Percentiles rank a stretch among this genome's conserved stretches.
Conservation (phyloP, 2,329 filamentous ascomycete species). For the Fusarium ambrosium region DNA sequence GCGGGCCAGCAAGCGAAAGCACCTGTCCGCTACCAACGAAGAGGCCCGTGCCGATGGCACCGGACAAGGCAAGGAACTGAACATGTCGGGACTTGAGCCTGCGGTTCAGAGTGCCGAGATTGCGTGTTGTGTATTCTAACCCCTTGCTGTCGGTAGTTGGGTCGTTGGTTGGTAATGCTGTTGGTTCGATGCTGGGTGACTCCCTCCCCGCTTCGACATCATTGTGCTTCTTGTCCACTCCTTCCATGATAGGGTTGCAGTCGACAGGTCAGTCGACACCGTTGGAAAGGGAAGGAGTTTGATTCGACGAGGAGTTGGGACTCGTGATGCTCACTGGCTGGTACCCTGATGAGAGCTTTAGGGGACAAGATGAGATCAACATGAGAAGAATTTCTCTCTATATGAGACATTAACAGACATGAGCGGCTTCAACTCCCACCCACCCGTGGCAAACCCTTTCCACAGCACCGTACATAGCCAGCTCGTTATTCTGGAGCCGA, state of each 20-base stretch:
- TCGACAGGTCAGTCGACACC: neutral
- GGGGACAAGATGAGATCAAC: neutral
- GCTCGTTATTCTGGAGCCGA: neutral
- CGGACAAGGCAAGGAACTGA: conserved; percentile 10
- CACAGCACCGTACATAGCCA: neutral
- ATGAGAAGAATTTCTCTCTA: neutral
- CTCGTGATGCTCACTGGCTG: neutral
- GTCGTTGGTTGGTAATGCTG: conserved; percentile 17
- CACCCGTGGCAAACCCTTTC: conserved; percentile 1
- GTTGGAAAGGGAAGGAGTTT: neutral
- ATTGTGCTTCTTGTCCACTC: conserved; percentile 8
- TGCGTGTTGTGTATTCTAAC: conserved; percentile 21
- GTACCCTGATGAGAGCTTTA: neutral
- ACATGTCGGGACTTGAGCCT: conserved; percentile 23
- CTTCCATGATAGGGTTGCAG: conserved; percentile 10
- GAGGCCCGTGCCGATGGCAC: conserved; percentile 10
- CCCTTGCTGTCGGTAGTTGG: conserved; percentile 14
- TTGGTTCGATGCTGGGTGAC: conserved; percentile 25
- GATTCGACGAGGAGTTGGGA: neutral
- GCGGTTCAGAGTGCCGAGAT: conserved; percentile 31
- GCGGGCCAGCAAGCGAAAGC: neutral
- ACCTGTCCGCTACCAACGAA: conserved; percentile 9
- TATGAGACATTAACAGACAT: conserved; percentile 1
- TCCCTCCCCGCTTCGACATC: conserved; percentile 28
- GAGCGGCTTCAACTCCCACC: neutral